Conservation (phyloP, 1,284 basidiomycete species). For the Tylopilus sp. region DNA sequence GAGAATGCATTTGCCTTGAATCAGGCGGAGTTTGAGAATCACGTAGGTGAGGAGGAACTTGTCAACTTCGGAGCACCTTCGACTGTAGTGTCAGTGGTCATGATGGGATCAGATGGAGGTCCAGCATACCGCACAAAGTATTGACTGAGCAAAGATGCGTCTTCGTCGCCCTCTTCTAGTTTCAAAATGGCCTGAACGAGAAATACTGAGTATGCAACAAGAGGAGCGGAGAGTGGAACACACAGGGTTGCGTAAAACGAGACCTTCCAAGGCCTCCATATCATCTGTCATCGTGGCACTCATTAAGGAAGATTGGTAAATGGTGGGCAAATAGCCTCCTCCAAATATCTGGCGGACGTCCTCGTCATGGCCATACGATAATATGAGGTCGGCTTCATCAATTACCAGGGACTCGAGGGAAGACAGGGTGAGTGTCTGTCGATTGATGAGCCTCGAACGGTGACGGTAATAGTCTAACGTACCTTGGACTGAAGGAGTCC, state of each 20-base stretch:
- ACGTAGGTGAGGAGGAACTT: constrained; percentile 96
- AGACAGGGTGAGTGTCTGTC: constrained; percentile 56
- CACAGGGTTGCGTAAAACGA: constrained; percentile 85
- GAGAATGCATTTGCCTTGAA: constrained; percentile 94
- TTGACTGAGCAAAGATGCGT: constrained; percentile 77
- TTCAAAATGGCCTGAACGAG: constrained; percentile 72
- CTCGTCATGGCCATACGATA: constrained; percentile 96
- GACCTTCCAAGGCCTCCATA: constrained; percentile 86
- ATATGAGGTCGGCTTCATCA: constrained; percentile 96
- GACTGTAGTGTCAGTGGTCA: constrained; percentile 1
- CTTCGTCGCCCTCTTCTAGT: constrained; percentile 82
- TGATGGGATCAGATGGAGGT: neutral
- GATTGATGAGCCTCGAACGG: constrained; percentile 2
- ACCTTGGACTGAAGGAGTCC: constrained; percentile 79
- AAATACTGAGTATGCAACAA: neutral
- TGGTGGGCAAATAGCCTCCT: constrained; percentile 75
- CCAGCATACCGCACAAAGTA: constrained; percentile 68
- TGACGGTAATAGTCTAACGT: neutral
- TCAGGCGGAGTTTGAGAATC: constrained; percentile 90
- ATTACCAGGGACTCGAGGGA: constrained; percentile 87
- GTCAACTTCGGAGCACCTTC: constrained; percentile 86
- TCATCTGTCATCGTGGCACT: constrained; percentile 98
- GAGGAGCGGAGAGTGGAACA: constrained; percentile 26
- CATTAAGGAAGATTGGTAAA: constrained; percentile 96
- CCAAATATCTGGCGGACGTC: constrained; percentile 85